A percentile compares a stretch with the other conserved stretches of the same genome.
phyloP scores from a whole-genome alignment of 441 rosid species.

The Gossypium schwendimanii region DNA sequence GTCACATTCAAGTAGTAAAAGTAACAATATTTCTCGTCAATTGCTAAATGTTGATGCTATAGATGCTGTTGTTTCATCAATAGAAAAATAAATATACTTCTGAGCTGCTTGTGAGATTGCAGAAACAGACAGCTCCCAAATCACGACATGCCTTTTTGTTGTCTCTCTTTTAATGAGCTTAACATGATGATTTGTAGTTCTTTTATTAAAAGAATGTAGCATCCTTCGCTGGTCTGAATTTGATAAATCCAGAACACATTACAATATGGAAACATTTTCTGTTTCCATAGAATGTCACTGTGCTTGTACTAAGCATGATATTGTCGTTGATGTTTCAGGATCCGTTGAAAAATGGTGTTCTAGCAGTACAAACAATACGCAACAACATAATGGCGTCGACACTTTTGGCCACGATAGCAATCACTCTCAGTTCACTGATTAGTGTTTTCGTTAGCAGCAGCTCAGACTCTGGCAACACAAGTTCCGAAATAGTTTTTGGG shows the following conservation, averaged over 20 bases:
- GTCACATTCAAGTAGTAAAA: neutral
- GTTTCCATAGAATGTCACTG: neutral
- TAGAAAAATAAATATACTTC: neutral
- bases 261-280: neutral
- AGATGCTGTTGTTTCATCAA: neutral
- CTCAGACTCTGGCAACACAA: conserved; percentile 34
- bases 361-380: conserved; percentile 79
- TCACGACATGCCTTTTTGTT: neutral
- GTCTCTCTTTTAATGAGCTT: neutral
- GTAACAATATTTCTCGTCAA: no score
- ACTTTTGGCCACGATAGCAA: conserved; percentile 75
- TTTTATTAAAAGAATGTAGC: neutral
- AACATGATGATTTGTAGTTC: neutral
- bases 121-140: neutral
- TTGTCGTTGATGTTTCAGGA: conserved; percentile 38
- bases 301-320: neutral
- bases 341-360: conserved; percentile 70
- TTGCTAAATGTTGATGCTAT: neutral
- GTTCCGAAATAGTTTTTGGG: conserved; percentile 49
- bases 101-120: neutral
- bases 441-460: conserved; percentile 78
- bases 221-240: neutral
- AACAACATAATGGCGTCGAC: conserved; percentile 98
- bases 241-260: neutral
- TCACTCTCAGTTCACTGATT: conserved; percentile 79